Base-by-base conservation (phyloP, 116 monocot genomes). In the Dioscorea cayenensis region DNA sequence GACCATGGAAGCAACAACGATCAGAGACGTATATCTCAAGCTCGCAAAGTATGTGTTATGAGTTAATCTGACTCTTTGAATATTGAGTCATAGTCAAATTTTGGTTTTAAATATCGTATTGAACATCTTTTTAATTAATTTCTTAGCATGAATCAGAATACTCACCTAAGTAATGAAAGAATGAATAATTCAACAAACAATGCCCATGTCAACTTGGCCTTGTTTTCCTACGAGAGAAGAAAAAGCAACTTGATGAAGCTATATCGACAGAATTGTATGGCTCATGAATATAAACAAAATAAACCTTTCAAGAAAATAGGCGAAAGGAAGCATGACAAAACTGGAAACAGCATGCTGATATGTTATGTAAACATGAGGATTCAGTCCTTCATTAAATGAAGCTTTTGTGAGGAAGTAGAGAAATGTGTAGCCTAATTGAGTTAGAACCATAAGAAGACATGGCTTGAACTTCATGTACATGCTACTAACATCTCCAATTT, bases 21-120 rank as follows among this genome's bases (percentile, higher is more conserved):
- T 83, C 52, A 91, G 86, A 70, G 95, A 95, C 11, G 95, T 95
- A 75, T 76, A 91, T 71, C 70, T 87, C 70, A 95, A 79, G 71
- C 95, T 95, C 36, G 89, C 79, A 60, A 95, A 91, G 77, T 95
- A 95, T 89, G 91, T 87, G 64, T 95, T 95, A 49, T 91, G 81
- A 29, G 91, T 89, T 19, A 95, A 69, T 74, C 95, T 69, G 27
- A 84, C 83, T 74, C 95, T 95, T 86, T 69, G 61, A 64, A 35
- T 38, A 32, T 21, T 60, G n/a, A 62, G 62, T 22, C 9, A 20
- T 0, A 27, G 62, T 7, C 21, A 20, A 62, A 62, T 6, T 11
- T 62, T 22, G 28, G 8, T 62, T 20, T 11, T 1, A 62, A 62
- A 20, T 62, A 62, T 62, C 55, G n/a, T 22, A 62, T 62, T 5